Evolutionary conservation across 441 rosid species (phyloP).

Genomic region (Pelargonium exstipulatum): DNA sequence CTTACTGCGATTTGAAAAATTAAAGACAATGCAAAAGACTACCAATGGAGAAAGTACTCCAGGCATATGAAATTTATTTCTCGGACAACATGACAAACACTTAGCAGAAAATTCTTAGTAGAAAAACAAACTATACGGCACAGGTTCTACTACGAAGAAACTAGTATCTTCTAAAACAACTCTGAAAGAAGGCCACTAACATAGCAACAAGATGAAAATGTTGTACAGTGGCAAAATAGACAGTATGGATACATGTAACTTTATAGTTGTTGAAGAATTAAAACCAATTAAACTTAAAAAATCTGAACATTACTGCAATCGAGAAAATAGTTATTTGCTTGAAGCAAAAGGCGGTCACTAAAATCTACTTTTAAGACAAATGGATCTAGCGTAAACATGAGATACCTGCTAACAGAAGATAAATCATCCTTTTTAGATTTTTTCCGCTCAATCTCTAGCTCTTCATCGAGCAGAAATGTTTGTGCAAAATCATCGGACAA

Average conservation of each 20-base stretch:
- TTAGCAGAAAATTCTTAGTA: too few relatives aligned
- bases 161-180: not conserved
- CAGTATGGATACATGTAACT: too few relatives aligned
- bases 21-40: not conserved
- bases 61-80: not conserved
- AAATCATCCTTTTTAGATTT: constrained; percentile 38
- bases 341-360: not conserved
- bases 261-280: too few relatives aligned
- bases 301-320: too few relatives aligned
- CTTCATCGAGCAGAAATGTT: constrained; percentile 94
- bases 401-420: constrained; percentile 52
- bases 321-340: not conserved
- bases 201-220: not conserved
- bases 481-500: constrained; percentile 59
- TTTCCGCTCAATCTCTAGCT: constrained; percentile 80
- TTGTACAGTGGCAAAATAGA: not conserved
- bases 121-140: too few relatives aligned
- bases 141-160: not conserved
- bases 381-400: constrained; percentile 5
- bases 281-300: too few relatives aligned
- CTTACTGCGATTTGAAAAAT: not conserved
- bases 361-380: not conserved
- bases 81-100: too few relatives aligned
- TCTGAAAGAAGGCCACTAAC: not conserved
- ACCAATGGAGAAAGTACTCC: not conserved